Base-by-base conservation (phyloP, 73 alveolate genomes). In the Diophrys sp. region DNA sequence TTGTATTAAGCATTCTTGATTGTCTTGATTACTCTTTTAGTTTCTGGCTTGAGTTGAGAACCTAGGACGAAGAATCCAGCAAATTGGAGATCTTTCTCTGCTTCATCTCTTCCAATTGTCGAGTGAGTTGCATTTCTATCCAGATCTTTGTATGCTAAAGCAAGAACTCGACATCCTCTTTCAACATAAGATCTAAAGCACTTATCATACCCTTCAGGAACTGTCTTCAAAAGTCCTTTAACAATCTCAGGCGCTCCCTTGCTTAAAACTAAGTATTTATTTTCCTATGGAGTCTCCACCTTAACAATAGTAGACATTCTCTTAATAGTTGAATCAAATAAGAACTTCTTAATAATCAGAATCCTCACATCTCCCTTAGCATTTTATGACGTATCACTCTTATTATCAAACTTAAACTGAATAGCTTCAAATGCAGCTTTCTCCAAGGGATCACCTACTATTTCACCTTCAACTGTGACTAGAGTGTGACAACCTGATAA, bases 211-310 rank as follows among this genome's bases (percentile, higher is more conserved):
- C 81, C 54, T 11, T 81, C 84, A 1, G 98, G 98, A 29, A 90
- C 87, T 68, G 87, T 89, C 53, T 73, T 83, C 14, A 95, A 83
- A 69, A 90, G 78, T n/a, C 75, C 34, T 75, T 93, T 84, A 27
- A 96, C 34, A 18, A 89, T 91, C 79, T 95, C 99, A 31, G 99
- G 99, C 57, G 99, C 99, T 24, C 99, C 99, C 91, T 96, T 96
- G 23, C 94, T 89, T 57, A 96, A 73, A 28, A 92, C 90, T 89
- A 91, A 85, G 54, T 56, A 86, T 81, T 89, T 83, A 75, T 68
- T 53, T n/a, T 66, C 32, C 69, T 79, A 72, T 26, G 80, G 90
- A 55, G 89, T 98, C 78, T 89, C 94, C 28, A 86, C 80, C 67
- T 77, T 67, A 0, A 92, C 96, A 25, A 95, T 77, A 34, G 97